Percentiles rank a stretch among this genome's conserved stretches.
These are phyloP conservation scores for Zasmidium citrigriseum DNA, from an alignment of 2,329 filamentous ascomycete genomes.

Conservation along the genomic window DNA sequence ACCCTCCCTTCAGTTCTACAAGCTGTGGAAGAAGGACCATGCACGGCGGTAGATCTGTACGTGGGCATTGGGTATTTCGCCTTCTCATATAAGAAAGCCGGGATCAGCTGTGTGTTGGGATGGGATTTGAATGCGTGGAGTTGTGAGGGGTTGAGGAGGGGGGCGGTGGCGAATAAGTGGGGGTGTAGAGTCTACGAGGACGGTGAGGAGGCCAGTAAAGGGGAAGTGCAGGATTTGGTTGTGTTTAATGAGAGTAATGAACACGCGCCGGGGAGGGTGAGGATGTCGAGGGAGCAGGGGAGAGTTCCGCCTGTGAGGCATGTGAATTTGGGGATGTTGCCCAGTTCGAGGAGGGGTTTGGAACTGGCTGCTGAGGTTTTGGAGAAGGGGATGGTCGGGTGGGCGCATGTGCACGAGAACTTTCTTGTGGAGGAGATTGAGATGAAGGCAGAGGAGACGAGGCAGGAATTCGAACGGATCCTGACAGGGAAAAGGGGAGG, in stretches of 20 bases:
- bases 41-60: conserved; percentile 71
- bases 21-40: conserved; percentile 36
- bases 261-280: conserved; percentile 33
- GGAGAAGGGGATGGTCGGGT: conserved; percentile 50
- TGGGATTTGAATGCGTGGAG: conserved; percentile 79
- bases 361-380: conserved; percentile 50
- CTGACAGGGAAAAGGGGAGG: conserved; percentile 20
- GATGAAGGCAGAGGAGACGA: conserved; percentile 45
- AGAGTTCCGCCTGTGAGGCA: conserved; percentile 49
- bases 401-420: conserved; percentile 64
- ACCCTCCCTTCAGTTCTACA: conserved; percentile 38
- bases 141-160: conserved; percentile 46
- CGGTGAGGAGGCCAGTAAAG: conserved; percentile 3
- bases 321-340: conserved; percentile 61
- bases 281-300: conserved; percentile 15
- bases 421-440: conserved; percentile 51
- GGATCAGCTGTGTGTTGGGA: conserved; percentile 69
- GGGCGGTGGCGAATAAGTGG: conserved; percentile 46
- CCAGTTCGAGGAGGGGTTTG: conserved; percentile 54
- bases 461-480: conserved; percentile 29
- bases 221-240: conserved; percentile 30
- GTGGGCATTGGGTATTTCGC: conserved; percentile 93
- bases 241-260: conserved; percentile 46
- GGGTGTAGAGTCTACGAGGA: conserved; percentile 7
- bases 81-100: conserved; percentile 75